Evolutionary conservation across 1,284 basidiomycete species (phyloP).

Genomic region (Ceratobasidium sp.): DNA sequence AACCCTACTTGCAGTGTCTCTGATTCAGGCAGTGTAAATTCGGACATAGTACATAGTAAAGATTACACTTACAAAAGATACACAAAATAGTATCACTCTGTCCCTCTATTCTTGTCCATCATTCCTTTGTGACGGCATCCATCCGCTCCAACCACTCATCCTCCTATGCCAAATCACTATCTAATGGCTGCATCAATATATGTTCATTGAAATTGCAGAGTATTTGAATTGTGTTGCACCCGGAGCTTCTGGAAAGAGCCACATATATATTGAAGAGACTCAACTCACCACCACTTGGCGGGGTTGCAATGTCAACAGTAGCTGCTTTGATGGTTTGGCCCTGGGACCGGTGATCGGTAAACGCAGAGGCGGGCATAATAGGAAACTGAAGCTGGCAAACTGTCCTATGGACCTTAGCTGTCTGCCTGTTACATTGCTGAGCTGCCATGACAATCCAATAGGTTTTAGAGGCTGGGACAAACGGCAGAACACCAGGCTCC

Average conservation of each 20-base stretch:
- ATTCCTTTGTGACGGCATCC: neutral
- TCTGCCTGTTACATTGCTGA: slow-evolving; percentile 16
- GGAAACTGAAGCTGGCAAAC: slow-evolving; percentile 55
- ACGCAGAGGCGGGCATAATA: slow-evolving; percentile 57
- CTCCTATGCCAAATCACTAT: slow-evolving; percentile 20
- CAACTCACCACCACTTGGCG: slow-evolving; percentile 52
- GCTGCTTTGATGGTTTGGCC: slow-evolving; percentile 56
- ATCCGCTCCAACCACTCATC: slow-evolving; percentile 39
- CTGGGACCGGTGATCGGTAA: slow-evolving; percentile 58
- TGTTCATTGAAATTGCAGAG: slow-evolving; percentile 52
- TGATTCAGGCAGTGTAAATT: too few relatives aligned
- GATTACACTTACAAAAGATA: too few relatives aligned
- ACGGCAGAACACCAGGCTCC: slow-evolving; percentile 29
- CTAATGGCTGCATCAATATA: slow-evolving; percentile 2
- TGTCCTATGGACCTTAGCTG: neutral
- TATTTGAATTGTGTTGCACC: slow-evolving; percentile 54
- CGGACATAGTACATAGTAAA: too few relatives aligned
- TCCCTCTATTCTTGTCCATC: too few relatives aligned
- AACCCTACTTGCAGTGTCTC: too few relatives aligned
- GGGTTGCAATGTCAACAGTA: slow-evolving; percentile 55
- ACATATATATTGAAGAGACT: slow-evolving; percentile 57
- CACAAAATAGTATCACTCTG: too few relatives aligned
- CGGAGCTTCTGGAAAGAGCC: slow-evolving; percentile 56
- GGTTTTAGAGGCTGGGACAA: slow-evolving; percentile 39
- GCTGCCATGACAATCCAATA: slow-evolving; percentile 46